Base-by-base conservation (phyloP, 2,329 filamentous ascomycete species). In the Fonsecaea monophora region DNA sequence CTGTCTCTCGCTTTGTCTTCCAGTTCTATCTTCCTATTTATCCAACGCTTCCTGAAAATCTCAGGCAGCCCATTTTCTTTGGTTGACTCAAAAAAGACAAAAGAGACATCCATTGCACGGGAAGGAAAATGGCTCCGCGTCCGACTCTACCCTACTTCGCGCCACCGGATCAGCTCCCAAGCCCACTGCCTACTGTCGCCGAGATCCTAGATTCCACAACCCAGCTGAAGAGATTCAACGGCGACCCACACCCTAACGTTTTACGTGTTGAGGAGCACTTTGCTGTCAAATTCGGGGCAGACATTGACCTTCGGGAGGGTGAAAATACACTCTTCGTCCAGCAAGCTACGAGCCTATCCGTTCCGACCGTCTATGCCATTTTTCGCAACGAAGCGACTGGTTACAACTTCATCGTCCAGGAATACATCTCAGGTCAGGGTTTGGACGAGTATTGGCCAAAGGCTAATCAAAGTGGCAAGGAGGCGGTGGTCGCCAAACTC, bases 311-410 rank as follows among this genome's bases (percentile, higher is more conserved):
- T 37, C 34, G 9, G 5, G 55, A 58, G 12, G 55, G 55, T 10
- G 35, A 58, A 58, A 42, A 58, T 30, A 42, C 18, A 35, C 55
- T 58, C 55, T 58, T 45, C 18, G n/a, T 58, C 18, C 35, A 42
- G 21, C 37, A 58, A 37, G 2, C 35, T 15, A 42, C 55, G 12
- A 42, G 18, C 55, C 35, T 58, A 0, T 5, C 2, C 3, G 37
- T 58, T 45, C 55, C 55, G 34, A 58, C 55, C 55, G 6, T 58
- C 35, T 58, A 58, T 45, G 35, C 55, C 12, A 35, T 58, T 45
- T 58, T 58, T 13, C 37, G 45, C 5, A 37, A 58, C n/a, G 55
- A 42, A 42, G 55, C 37, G 37, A 58, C 55, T 2, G 55, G 55
- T 15, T 9, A 45, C 21, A 58, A 58, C 55, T 58, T 58, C 37